Evolutionary conservation across 1,139 yeast genomes (phyloP), one percentile per base, ranked within the genome.

Genomic region (Kluyveromyces sp.): DNA sequence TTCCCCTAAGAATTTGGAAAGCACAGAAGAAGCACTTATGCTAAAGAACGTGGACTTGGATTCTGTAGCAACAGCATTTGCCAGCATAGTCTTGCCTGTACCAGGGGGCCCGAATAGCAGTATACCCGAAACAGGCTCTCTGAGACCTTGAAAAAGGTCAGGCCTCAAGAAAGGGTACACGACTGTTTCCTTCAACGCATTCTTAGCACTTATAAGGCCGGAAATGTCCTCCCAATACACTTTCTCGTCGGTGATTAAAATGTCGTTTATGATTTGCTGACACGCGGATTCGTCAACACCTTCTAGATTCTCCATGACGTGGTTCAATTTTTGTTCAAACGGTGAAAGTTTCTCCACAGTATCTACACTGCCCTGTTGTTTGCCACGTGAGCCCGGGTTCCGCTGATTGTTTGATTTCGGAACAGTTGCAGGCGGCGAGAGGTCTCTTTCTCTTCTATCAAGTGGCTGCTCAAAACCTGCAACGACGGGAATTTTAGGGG

Each of bases 41-140:
- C 80, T 74, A 56, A 79, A 78, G 55, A 78, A 78, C 0, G 83
- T 77, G 2, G 83, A 77, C 41, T 75, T 75, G 6, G 82, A 74
- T 55, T 79, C 84, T 2, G 81, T 76, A 1, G 83, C 84, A 20
- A 78, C 83, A 0, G 84, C 82, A 49, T 80, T 67, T 0, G 84
- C 84, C 51, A 79, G 69, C 83, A 78, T 77, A 0, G 70, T 66
- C 48, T 68, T 67, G 45, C 71, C 71, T 8, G 72, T 68, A 13
- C 72, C 73, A 1, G 58, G 83, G 1, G 85, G 84, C 0, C 85
- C 85, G 62, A 78, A 78, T 13, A 79, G 58, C 17, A 79, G 63
- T 79, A 79, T 76, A 1, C 84, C 83, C 48, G 80, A 62, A 0
- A 80, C 74, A 1, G 84, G 83, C 55, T 78, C 84, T 50, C 83